Percentiles rank a stretch among this genome's conserved stretches.
These are phyloP conservation scores for Rhodomyrtus tomentosa DNA, from an alignment of 345 rosid species.

Conservation along the genomic window DNA sequence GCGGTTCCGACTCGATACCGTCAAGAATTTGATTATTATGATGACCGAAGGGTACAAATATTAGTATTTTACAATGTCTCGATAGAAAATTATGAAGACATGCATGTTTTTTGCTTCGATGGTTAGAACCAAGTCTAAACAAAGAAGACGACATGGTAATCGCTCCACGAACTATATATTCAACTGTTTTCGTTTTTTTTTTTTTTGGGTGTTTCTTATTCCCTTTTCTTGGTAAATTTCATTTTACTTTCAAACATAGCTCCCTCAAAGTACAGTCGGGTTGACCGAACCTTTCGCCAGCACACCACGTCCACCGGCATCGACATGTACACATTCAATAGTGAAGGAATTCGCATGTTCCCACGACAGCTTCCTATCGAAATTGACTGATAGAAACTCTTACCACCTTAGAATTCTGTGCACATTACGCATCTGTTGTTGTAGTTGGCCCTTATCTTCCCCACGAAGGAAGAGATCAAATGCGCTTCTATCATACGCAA, in stretches of 20 bases:
- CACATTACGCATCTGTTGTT: background rate
- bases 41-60: no score
- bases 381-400: background rate
- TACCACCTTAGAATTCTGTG: no score
- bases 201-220: background rate
- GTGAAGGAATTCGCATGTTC: background rate
- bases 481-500: background rate
- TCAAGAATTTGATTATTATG: no score
- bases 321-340: background rate
- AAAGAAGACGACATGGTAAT: background rate
- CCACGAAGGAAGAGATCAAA: background rate
- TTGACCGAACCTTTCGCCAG: background rate
- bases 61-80: no score
- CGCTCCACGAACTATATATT: background rate
- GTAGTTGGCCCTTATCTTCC: background rate
- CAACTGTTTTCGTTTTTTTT: background rate
- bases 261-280: background rate
- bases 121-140: background rate
- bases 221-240: background rate
- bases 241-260: background rate
- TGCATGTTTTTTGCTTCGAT: background rate
- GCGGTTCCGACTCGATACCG: no score
- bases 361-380: background rate
- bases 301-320: background rate
- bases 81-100: background rate